Percentiles rank a stretch among this genome's conserved stretches.
These are phyloP conservation scores for Gossypium thurberi DNA, from an alignment of 345 rosid genomes.

Conservation along the genomic window DNA sequence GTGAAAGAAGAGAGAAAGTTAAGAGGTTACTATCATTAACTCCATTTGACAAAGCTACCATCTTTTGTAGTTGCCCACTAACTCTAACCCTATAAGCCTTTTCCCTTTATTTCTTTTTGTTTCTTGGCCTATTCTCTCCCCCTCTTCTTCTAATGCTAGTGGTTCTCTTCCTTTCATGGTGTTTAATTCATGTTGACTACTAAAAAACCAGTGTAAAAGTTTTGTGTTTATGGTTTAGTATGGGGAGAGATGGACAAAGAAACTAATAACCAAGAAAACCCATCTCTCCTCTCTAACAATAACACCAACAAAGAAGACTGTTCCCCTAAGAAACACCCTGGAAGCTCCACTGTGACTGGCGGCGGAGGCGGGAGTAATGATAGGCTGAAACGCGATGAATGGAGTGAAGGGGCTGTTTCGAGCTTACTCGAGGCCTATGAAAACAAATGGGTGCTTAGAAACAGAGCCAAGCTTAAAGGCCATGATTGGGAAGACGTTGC, in stretches of 20 bases:
- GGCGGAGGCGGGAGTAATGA: slow-evolving; percentile 35
- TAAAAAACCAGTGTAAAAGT: slow-evolving; percentile 14
- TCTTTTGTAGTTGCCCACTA: slow-evolving; percentile 34
- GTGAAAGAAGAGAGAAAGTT: slow-evolving; percentile 17
- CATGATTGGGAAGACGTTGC: slow-evolving; percentile 99
- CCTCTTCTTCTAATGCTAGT: slow-evolving; percentile 8
- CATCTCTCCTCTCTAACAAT: slow-evolving; percentile 33
- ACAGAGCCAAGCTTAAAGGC: slow-evolving; percentile 91
- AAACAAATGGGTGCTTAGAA: slow-evolving; percentile 77
- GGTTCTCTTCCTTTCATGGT: not conserved
- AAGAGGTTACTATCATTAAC: slow-evolving; percentile 41
- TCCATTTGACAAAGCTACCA: slow-evolving; percentile 34
- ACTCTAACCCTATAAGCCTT: not conserved
- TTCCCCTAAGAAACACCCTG: slow-evolving; percentile 5
- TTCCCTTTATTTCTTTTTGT: not conserved
- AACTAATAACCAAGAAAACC: slow-evolving; percentile 32
- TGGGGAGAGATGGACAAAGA: slow-evolving; percentile 68
- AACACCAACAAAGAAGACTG: not conserved
- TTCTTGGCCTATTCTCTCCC: not conserved
- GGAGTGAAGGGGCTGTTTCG: slow-evolving; percentile 98
- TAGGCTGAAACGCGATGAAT: slow-evolving; percentile 81
- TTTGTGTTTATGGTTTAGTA: slow-evolving; percentile 19
- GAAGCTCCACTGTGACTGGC: slow-evolving; percentile 13
- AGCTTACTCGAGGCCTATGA: slow-evolving; percentile 90
- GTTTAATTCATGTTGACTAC: slow-evolving; percentile 26